Base-by-base conservation (phyloP, 2,329 filamentous ascomycete species). In the Exophiala sp. region DNA sequence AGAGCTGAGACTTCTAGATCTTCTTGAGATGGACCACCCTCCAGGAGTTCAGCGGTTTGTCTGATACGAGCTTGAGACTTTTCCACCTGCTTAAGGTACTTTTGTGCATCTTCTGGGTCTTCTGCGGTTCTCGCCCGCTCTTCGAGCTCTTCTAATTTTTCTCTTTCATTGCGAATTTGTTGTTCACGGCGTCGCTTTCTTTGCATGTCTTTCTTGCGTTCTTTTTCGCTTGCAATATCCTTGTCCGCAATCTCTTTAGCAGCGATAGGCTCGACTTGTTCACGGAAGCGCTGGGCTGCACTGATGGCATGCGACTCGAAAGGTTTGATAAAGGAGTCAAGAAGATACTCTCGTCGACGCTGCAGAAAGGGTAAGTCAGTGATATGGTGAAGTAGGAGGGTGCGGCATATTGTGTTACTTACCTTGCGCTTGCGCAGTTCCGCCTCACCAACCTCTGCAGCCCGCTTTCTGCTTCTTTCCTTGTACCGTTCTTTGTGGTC, bases 181-280 rank as follows among this genome's bases (percentile, higher is more conserved):
- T 96, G 96, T 70, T 97, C 92, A 14, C 94, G 87, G 40, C 94
- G 86, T 56, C 94, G 84, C 76, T 97, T 99, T 60, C 94, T 88
- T 70, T 99, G 94, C 90, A 99, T 97, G 68, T 99, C 94, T 76
- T 99, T 99, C 78, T 99, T 99, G 61, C 94, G 89, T 73, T 99
- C 94, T 75, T 99, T 99, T 72, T 99, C 94, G 57, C 92, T 91
- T 57, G 88, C 87, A 6, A 96, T 79, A 69, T 96, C 92, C 62
- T 90, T 89, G 58, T 91, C 87, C 62, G 94, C 88, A 2, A 97
- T 92, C 64, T 96, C 87, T 49, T 88, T 83, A 55, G 92, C 81
- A 1, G 94, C 92, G 38, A 88, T 85, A 14, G 88, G 83, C 66
- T 91, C 91, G 68, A 94, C 85, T 42, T 85, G 76, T 11, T 87